Base-by-base conservation (phyloP, 73 alveolate species). In the Paramecium bursaria region DNA sequence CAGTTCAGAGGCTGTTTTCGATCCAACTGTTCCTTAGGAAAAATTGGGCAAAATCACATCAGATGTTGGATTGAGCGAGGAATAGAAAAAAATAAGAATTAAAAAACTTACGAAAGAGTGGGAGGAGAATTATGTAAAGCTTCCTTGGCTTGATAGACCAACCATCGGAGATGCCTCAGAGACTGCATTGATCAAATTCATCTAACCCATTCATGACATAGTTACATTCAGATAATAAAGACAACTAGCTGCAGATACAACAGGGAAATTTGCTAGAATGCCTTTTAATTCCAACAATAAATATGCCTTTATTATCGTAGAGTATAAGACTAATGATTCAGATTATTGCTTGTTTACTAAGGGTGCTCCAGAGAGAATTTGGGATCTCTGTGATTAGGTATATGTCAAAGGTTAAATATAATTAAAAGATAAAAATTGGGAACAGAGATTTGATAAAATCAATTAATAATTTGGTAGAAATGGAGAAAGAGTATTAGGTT, bases 151-250 rank as follows among this genome's bases (percentile, higher is more conserved):
- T 31, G 76, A 60, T 1, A 53, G 74, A 48, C 57, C 74, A 51
- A 88, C 96, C 30, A 79, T 67, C 10, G 97, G 98, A 4, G 98
- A 92, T 92, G 98, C 97, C 3, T 90, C 96, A 48, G 99, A 96
- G 80, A 82, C 93, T 51, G 99, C 98, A 33, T 85, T 96, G 14
- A 92, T 96, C 48, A 96, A 94, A 75, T 96, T 96, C 92, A 86
- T 95, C 44, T 90, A 96, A 47, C 96, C 97, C 0, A 92, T 95
- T 49, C 80, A 86, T 33, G 92, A 88, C 26, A 55, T 95, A 21
- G 53, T 35, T 4, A 49, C 75, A 9, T 42, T 31, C 27, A 93
- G 98, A 90, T 4, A 31, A 46, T 60, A 48, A 14, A 27, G 48
- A 49, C 76, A 75, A 74, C 85, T 75, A 33, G 91, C 91, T 7